Evolutionary conservation across 2,329 filamentous ascomycete species (phyloP).

Genomic region (Pyrenochaeta sp.): DNA sequence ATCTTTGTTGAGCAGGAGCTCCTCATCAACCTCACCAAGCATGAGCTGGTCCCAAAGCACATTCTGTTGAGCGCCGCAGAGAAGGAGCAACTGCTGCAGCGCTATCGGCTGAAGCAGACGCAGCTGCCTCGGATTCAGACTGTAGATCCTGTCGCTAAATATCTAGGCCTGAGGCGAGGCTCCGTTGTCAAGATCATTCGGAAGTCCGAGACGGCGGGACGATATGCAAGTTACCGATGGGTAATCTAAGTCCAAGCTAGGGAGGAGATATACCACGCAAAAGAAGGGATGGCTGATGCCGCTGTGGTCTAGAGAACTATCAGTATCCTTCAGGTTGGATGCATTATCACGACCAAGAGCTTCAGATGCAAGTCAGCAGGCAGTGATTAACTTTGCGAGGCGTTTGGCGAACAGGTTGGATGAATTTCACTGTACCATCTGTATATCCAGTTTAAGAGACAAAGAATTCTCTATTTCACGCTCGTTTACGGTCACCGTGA

Average conservation of each 20-base stretch:
- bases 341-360: slow-evolving; percentile 1
- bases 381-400: slow-evolving; percentile 34
- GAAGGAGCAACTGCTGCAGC: slow-evolving; percentile 82
- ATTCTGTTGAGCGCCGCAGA: slow-evolving; percentile 89
- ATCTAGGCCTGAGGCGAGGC: slow-evolving; percentile 86
- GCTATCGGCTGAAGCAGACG: slow-evolving; percentile 96
- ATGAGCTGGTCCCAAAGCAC: slow-evolving; percentile 95
- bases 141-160: slow-evolving; percentile 90
- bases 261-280: background rate
- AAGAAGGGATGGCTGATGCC: background rate
- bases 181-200: slow-evolving; percentile 99
- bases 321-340: too few relatives aligned
- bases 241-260: slow-evolving; percentile 49
- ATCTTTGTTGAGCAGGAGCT: slow-evolving; percentile 96
- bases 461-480: too few relatives aligned
- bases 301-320: too few relatives aligned
- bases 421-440: too few relatives aligned
- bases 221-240: slow-evolving; percentile 94
- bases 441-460: too few relatives aligned
- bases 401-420: slow-evolving; percentile 37
- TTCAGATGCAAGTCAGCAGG: too few relatives aligned
- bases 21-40: slow-evolving; percentile 96
- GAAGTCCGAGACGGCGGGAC: slow-evolving; percentile 91
- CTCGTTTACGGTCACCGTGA: too few relatives aligned
- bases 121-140: slow-evolving; percentile 92